Base-by-base conservation (phyloP, 1,284 basidiomycete genomes). In the Ganoderma meredithae region DNA sequence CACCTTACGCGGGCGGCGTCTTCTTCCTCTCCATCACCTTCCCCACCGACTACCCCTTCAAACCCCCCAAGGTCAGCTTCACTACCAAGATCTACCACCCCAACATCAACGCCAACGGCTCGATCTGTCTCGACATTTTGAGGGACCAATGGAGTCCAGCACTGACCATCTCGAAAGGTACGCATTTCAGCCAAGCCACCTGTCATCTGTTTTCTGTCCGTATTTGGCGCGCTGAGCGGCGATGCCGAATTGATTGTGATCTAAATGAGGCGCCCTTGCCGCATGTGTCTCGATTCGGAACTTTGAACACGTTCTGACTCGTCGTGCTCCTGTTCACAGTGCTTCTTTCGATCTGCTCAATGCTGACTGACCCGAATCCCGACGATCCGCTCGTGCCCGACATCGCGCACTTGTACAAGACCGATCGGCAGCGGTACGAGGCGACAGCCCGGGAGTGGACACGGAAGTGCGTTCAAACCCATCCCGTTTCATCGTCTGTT, bases 51-150 rank as follows among this genome's bases (percentile, higher is more conserved):
- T 98, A 98, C 86, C 96, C 96, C 53, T 98, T 98, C 91, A 97
- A 97, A 86, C 97, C 98, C 52, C 98, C 98, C 81, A 99, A 99
- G 89, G 96, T 99, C 82, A 94, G 93, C 84, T 99, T 99, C 85
- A 96, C 95, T 76, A 99, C 97, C 79, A 98, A 97, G 92, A 95
- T 95, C 76, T 96, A 96, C 81, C 96, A 97, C 82, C 95, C 95
- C 61, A 97, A 97, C 86, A 97, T 98, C 94, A 98, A 98, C 81
- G 93, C 94, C 73, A 97, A 98, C 77, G 98, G 98, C 61, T 97
- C 95, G 75, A 99, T 99, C 83, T 99, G 98, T 83, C 86, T 99
- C 76, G 98, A 98, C 82, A 98, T 98, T 79, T 85, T 98, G 80
- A 90, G 95, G 83, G 96, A 98, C 83, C 96, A 98, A 81, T 98